These are phyloP conservation scores for Anethum foeniculum DNA, from an alignment of 140 eudicot genomes.

Conservation along the genomic window DNA sequence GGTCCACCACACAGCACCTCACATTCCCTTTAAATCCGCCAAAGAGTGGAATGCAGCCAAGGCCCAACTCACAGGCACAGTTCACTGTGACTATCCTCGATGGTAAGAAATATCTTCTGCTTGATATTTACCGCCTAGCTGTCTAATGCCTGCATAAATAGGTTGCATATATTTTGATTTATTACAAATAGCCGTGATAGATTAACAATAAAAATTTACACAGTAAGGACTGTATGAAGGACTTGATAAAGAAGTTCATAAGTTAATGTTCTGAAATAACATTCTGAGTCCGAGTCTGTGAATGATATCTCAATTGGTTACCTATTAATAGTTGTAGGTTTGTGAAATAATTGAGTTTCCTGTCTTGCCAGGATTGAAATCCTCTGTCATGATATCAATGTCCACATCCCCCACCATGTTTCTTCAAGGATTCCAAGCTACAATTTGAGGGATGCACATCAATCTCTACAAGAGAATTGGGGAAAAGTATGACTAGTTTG, in stretches of 20 bases:
- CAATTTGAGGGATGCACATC: conserved; percentile 75
- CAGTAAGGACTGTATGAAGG: background rate
- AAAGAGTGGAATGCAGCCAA: conserved; percentile 95
- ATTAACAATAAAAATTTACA: background rate
- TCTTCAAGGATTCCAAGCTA: conserved; percentile 83
- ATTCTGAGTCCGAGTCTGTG: background rate
- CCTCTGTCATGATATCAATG: conserved; percentile 85
- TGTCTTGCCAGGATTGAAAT: conserved; percentile 65
- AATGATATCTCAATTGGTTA: background rate
- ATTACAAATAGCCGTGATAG: background rate
- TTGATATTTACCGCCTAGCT: background rate
- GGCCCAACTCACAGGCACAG: conserved; percentile 93
- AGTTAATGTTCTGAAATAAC: background rate
- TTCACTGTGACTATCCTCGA: conserved; percentile 92
- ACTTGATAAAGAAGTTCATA: background rate
- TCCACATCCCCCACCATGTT: conserved; percentile 85
- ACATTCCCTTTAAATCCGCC: conserved; percentile 80
- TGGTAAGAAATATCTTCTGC: conserved; percentile 34
- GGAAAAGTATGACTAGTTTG: conserved; percentile 49
- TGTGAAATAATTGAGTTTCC: conserved; percentile 5
- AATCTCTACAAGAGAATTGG: conserved; percentile 82
- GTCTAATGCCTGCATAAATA: background rate
- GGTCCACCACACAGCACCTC: conserved; percentile 98
- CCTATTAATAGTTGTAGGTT: background rate
- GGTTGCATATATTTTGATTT: background rate